Conservation (phyloP, 2,329 filamentous ascomycete species). For the Alternaria burnsii region DNA sequence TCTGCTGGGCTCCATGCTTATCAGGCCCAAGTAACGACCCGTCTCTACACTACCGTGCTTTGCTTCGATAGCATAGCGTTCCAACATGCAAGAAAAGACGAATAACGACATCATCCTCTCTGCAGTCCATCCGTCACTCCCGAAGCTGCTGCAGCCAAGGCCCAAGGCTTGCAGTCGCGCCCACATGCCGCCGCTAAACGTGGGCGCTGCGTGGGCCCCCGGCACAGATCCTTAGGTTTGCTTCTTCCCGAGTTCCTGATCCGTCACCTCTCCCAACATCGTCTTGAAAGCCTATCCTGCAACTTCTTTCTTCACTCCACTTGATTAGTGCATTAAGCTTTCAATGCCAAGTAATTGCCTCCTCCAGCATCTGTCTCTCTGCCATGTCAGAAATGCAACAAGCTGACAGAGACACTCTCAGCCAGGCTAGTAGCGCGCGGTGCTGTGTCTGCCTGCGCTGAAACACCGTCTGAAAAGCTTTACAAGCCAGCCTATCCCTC, state of each 20-base stretch:
- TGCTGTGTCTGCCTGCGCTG: slow-evolving; percentile 76
- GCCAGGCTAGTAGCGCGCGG: slow-evolving; percentile 70
- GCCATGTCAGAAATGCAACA: slow-evolving; percentile 34
- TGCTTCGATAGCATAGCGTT: slow-evolving; percentile 1
- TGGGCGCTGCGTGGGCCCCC: slow-evolving; percentile 14
- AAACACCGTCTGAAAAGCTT: slow-evolving; percentile 75
- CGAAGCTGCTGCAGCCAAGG: slow-evolving; percentile 23
- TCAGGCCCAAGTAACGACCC: slow-evolving; percentile 2
- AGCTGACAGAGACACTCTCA: slow-evolving; percentile 55
- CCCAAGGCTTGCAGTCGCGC: slow-evolving; percentile 16
- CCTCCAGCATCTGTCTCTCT: slow-evolving; percentile 44
- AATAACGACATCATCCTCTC: slow-evolving; percentile 15
- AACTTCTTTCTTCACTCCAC: neutral
- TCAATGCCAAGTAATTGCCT: slow-evolving; percentile 25
- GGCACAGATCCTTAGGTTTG: slow-evolving; percentile 18
- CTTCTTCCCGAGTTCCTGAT: slow-evolving; percentile 13
- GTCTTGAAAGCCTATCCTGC: neutral
- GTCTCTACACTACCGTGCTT: slow-evolving; percentile 3
- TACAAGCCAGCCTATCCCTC: slow-evolving; percentile 68
- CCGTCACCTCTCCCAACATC: slow-evolving; percentile 5
- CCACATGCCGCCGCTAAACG: slow-evolving; percentile 24
- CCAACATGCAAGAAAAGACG: slow-evolving; percentile 3
- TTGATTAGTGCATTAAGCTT: slow-evolving; percentile 7
- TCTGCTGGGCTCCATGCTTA: neutral
- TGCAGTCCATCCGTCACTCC: slow-evolving; percentile 17